phyloP scores from a whole-genome alignment of 1,139 yeast genomes.

The Blastobotrys proliferans region DNA sequence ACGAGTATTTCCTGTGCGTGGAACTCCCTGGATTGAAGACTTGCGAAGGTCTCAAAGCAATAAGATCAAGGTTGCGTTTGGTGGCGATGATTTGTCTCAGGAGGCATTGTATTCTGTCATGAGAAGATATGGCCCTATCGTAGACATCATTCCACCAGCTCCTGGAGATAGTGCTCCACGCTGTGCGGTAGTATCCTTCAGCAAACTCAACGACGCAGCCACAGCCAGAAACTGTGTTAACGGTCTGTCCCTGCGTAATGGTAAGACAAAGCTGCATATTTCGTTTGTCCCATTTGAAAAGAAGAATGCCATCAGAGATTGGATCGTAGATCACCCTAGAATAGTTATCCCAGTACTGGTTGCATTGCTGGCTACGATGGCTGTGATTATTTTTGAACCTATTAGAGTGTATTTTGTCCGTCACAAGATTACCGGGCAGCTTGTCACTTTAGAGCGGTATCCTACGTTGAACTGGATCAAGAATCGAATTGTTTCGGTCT shows the following conservation, averaged over 20 bases:
- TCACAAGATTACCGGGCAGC: constrained; percentile 49
- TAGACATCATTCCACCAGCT: constrained; percentile 63
- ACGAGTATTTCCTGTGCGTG: constrained; percentile 72
- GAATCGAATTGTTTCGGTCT: neutral
- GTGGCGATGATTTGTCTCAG: constrained; percentile 71
- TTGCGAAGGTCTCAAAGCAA: constrained; percentile 69
- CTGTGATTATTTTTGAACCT: constrained; percentile 88
- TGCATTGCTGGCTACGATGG: constrained; percentile 66
- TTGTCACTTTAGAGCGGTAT: constrained; percentile 15
- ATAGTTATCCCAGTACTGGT: constrained; percentile 66
- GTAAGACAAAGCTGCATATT: constrained; percentile 64
- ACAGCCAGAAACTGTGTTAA: constrained; percentile 90
- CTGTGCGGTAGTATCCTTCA: constrained; percentile 53
- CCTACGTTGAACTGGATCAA: constrained; percentile 28
- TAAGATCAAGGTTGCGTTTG: constrained; percentile 61
- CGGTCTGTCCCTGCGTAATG: constrained; percentile 45
- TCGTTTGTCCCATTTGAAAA: constrained; percentile 59
- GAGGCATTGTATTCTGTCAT: constrained; percentile 79
- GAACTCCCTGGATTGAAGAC: constrained; percentile 96
- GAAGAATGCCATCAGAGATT: constrained; percentile 49
- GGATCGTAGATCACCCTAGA: constrained; percentile 69
- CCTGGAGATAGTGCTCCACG: constrained; percentile 46
- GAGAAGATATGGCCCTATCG: constrained; percentile 81
- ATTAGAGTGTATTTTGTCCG: constrained; percentile 78
- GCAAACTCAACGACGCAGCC: constrained; percentile 62